phyloP scores from a whole-genome alignment of 1,139 yeast genomes.

The Pneumocystis carinii region DNA sequence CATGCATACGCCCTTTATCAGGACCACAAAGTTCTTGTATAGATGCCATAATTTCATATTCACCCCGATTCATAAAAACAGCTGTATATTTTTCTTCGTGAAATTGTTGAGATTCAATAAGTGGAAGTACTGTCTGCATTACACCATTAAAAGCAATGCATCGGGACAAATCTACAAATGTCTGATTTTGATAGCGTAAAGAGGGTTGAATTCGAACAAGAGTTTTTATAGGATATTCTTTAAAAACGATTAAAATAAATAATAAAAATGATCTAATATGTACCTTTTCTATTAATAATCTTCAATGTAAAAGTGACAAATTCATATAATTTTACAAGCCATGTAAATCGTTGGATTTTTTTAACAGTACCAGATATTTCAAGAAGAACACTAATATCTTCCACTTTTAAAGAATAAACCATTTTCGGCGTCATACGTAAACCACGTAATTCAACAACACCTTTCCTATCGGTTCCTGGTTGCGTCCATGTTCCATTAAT shows the following conservation, averaged over 20 bases:
- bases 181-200: conserved; percentile 20
- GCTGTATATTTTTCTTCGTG: conserved; percentile 36
- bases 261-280: not conserved
- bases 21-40: conserved; percentile 33
- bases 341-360: conserved; percentile 10
- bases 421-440: conserved; percentile 40
- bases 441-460: conserved; percentile 50
- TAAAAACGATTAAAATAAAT: not conserved
- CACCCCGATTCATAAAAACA: conserved; percentile 52
- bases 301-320: conserved; percentile 16
- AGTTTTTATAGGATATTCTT: not conserved
- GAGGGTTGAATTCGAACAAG: conserved; percentile 48
- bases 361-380: conserved; percentile 4
- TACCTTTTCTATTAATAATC: conserved; percentile 10
- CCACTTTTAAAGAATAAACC: conserved; percentile 17
- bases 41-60: conserved; percentile 64
- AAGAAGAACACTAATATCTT: conserved; percentile 4
- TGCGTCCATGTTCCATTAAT: conserved; percentile 51
- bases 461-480: conserved; percentile 27
- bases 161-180: conserved; percentile 27
- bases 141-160: conserved; percentile 48
- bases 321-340: conserved; percentile 15
- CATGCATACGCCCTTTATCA: not conserved
- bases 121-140: conserved; percentile 38
- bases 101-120: conserved; percentile 32